Evolutionary conservation across 73 alveolate species (phyloP), one percentile per base, ranked within the genome.

Genomic region (Tetrahymena malaccensis): DNA sequence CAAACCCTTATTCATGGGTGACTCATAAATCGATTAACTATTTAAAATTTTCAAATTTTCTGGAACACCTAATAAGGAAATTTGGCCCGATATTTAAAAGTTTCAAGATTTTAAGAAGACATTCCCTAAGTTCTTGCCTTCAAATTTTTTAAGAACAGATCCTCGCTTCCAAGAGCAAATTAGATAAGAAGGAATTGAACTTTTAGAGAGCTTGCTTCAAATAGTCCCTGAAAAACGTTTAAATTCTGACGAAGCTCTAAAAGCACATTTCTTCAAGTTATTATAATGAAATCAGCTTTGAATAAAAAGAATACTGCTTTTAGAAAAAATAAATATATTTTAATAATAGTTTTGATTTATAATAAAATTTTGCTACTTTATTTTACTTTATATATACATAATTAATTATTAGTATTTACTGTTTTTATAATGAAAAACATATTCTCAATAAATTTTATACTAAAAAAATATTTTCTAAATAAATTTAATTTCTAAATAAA

Each of bases 1-100:
- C 56, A 98, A 94, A 35, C 99, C 99, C 15, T 70, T 99, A 4
- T 97, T 99, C 94, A 96, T 96, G 93, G 99, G 99, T 31, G 98
- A 96, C 34, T 97, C 99, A 57, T 98, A 99, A 93, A 84, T 98
- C 25, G 99, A 98, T 95, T 98, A 98, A 97, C 94, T 99, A 22
- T 99, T 98, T 94, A 98, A 98, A 94, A 98, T 99, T 34, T 85
- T 95, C 94, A 34, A 95, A 57, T 95, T 95, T 35, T 56, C 94
- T 15, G 97, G 97, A 10, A 95, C 97, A 27, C 97, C 97, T 8
- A 34, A 43, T 21, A 94, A 89, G 31, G 89, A 0, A 3, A 70
- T 70, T 70, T 70, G 89, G 89, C 89, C 89, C 17, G 25, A 70
- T 70, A 10, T 70, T 70, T 3, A 70, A n/a, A 70, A 70, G 31